Conservation (phyloP, 2,329 filamentous ascomycete species). For the Colletotrichum higginsianum region DNA sequence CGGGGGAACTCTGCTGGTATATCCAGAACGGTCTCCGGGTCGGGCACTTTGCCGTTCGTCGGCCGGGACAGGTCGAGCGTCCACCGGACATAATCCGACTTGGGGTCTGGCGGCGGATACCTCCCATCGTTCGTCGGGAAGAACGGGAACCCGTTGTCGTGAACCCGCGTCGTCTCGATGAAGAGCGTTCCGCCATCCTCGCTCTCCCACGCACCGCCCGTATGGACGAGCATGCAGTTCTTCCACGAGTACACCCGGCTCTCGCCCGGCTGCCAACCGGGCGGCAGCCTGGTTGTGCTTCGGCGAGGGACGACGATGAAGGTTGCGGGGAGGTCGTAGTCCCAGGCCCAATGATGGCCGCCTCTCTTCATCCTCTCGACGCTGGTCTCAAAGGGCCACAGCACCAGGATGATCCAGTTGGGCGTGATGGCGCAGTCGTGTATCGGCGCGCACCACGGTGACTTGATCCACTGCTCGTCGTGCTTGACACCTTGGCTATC, state of each 20-base stretch:
- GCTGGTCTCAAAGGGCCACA: constrained; percentile 53
- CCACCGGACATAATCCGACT: constrained; percentile 60
- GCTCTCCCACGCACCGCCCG: constrained; percentile 43
- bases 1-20: constrained; percentile 60
- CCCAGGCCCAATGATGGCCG: constrained; percentile 56
- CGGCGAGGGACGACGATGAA: constrained; percentile 30
- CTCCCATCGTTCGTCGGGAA: constrained; percentile 46
- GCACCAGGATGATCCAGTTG: constrained; percentile 53
- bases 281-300: constrained; percentile 34
- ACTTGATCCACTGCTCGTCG: constrained; percentile 64
- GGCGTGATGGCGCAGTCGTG: constrained; percentile 58
- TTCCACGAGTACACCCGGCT: constrained; percentile 43
- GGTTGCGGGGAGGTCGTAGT: constrained; percentile 38
- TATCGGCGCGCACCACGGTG: constrained; percentile 61
- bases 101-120: constrained; percentile 50
- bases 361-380: constrained; percentile 56
- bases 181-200: constrained; percentile 23
- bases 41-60: constrained; percentile 46
- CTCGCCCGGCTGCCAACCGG: constrained; percentile 46
- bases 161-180: constrained; percentile 46
- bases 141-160: constrained; percentile 43
- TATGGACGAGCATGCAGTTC: constrained; percentile 41
- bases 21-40: constrained; percentile 51
- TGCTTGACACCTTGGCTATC: constrained; percentile 55
- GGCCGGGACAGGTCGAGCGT: constrained; percentile 53